Evolutionary conservation across 768 basidiomycete genomes (phyloP), one percentile per base, ranked within the genome.

Genomic region (Imleria badia): DNA sequence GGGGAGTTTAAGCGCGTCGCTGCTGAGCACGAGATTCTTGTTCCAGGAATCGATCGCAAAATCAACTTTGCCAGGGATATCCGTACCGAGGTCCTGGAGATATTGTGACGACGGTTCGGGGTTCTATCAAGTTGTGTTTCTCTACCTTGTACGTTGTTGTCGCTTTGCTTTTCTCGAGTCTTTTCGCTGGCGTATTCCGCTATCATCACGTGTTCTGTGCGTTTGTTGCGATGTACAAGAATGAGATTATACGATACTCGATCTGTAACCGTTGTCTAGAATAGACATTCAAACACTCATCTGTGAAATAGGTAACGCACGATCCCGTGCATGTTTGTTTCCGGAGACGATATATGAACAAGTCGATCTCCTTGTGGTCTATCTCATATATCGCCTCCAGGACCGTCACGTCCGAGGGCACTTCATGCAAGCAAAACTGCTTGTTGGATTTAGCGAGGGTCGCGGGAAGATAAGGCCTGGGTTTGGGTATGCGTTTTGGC

Each of bases 271-370:
- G n/a, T n/a, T n/a, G n/a, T n/a, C n/a, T n/a, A n/a, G n/a, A n/a
- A n/a, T n/a, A n/a, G n/a, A n/a, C n/a, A n/a, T n/a, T n/a, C n/a
- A n/a, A n/a, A n/a, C n/a, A n/a, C n/a, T n/a, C n/a, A n/a, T n/a
- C n/a, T n/a, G n/a, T n/a, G n/a, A n/a, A n/a, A n/a, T n/a, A n/a
- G n/a, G 15, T 13, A 38, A 20, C 46, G 51, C 19, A 58, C 56
- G 14, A 56, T 23, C 15, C 40, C 30, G 6, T 60, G 58, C 17
- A 66, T 43, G 29, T 61, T n/a, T 61, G 58, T 22, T 54, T 59
- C 39, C 64, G 60, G 29, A 68, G 48, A 51, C 66, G 68, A 20
- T 68, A 66, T 2, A 67, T 31, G n/a, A 67, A 60, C 23, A 68
- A 20, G 31, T 67, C 66, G 30, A 67, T 60, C 13, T 48, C 48